phyloP scores from a whole-genome alignment of 2,329 filamentous ascomycete genomes.

The Apiospora koreana region DNA sequence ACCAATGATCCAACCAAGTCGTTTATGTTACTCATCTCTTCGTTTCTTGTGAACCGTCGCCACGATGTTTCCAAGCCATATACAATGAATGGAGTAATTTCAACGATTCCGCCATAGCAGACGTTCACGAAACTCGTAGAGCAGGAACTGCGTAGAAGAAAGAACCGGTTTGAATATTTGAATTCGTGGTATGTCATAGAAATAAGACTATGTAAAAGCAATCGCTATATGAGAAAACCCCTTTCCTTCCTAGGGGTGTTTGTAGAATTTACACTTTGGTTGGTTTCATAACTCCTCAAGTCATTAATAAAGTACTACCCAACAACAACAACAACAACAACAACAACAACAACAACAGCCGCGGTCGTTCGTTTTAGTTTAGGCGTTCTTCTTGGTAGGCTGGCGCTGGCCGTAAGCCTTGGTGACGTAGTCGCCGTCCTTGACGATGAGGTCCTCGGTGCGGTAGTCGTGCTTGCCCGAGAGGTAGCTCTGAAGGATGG shows the following conservation, averaged over 20 bases:
- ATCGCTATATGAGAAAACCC: neutral
- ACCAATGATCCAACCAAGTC: neutral
- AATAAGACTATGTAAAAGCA: neutral
- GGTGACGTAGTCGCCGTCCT: conserved; percentile 89
- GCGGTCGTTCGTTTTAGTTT: neutral
- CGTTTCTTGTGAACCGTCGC: neutral
- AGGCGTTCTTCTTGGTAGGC: conserved; percentile 50
- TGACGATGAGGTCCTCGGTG: conserved; percentile 87
- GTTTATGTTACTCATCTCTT: too few relatives aligned
- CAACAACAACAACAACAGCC: too few relatives aligned
- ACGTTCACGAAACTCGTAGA: neutral
- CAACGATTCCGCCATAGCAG: too few relatives aligned
- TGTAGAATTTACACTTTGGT: neutral
- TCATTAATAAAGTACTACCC: neutral
- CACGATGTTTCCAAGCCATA: neutral
- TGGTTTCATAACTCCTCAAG: neutral
- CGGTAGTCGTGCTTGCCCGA: conserved; percentile 84
- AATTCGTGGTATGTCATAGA: neutral
- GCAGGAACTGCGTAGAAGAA: neutral
- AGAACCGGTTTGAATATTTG: neutral
- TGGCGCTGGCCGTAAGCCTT: conserved; percentile 88
- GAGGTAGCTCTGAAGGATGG: conserved; percentile 90
- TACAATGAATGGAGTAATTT: neutral
- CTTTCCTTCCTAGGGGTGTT: neutral
- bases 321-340: too few relatives aligned